Evolutionary conservation across 2,329 filamentous ascomycete genomes (phyloP), one percentile per base, ranked within the genome.

Genomic region (Hypoxylon sp.): DNA sequence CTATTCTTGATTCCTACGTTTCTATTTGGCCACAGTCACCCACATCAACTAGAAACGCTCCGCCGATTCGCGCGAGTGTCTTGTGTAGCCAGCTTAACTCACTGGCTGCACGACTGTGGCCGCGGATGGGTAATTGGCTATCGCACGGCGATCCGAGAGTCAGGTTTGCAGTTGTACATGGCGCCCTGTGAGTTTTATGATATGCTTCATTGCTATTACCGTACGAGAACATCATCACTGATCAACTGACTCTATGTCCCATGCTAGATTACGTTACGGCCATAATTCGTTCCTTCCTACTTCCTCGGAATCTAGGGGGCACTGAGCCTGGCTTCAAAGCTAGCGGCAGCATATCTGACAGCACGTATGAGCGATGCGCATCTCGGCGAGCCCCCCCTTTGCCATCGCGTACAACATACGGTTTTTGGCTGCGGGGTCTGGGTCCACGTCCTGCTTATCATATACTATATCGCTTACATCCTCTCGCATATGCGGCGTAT

Each of bases 261-360:
- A 7, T 32, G 12, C 27, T 19, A 58, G 55, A 58, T 27, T 48
- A 19, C 30, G 21, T 58, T 5, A 41, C 48, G 16, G 30, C 55
- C 55, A n/a, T 23, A 14, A 14, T 50, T 37, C 55, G 55, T 14
- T 58, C 55, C 3, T 58, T 58, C 32, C 7, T 58, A 5, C 55
- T 58, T 27, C 55, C 55, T 19, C 55, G 29, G 4, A 29, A 30
- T 5, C 21, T 58, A 19, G 55, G 55, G 12, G 55, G 55, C 30
- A 58, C 55, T 14, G 55, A 47, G n/a, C 55, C 55, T 21, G 55
- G 55, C 19, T 58, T 58, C 21, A 58, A 46, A 41, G 41, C 55
- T 3, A 58, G 27, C 19, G 55, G 55, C 7, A 48, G 43, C 34
- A 50, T 58, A 32, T 32, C 25, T 11, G 45, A 46, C 55, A 23